phyloP scores from a whole-genome alignment of 2,329 filamentous ascomycete genomes.

The Nemania serpens region DNA sequence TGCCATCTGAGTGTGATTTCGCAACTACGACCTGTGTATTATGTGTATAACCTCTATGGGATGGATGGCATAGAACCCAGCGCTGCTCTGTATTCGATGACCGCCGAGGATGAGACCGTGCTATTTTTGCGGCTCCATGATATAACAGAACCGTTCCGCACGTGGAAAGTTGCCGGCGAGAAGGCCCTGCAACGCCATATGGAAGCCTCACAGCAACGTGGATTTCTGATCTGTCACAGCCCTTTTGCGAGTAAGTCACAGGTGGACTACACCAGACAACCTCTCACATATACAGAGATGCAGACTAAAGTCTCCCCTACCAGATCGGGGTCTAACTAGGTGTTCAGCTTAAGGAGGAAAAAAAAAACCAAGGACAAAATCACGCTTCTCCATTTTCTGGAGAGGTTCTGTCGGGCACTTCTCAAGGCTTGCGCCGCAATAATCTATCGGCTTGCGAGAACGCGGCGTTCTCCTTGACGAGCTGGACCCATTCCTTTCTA shows the following conservation, averaged over 20 bases:
- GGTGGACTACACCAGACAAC: background rate
- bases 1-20: background rate
- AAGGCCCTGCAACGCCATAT: background rate
- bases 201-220: background rate
- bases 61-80: background rate
- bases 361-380: background rate
- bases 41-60: slow-evolving; percentile 5
- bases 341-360: background rate
- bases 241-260: background rate
- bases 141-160: too few species aligned
- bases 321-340: background rate
- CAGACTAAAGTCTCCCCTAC: background rate
- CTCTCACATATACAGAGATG: background rate
- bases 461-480: slow-evolving; percentile 61
- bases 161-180: too few species aligned
- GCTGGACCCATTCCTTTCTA: slow-evolving; percentile 60
- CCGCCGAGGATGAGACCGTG: background rate
- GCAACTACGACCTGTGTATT: slow-evolving; percentile 1
- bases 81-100: background rate
- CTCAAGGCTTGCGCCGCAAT: slow-evolving; percentile 48
- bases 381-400: background rate
- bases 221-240: background rate
- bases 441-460: slow-evolving; percentile 62
- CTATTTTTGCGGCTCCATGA: background rate
- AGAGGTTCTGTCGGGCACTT: background rate